Percentiles rank a stretch among this genome's conserved stretches.
phyloP scores from a whole-genome alignment of 2,329 filamentous ascomycete species.

The Microsporum canis region DNA sequence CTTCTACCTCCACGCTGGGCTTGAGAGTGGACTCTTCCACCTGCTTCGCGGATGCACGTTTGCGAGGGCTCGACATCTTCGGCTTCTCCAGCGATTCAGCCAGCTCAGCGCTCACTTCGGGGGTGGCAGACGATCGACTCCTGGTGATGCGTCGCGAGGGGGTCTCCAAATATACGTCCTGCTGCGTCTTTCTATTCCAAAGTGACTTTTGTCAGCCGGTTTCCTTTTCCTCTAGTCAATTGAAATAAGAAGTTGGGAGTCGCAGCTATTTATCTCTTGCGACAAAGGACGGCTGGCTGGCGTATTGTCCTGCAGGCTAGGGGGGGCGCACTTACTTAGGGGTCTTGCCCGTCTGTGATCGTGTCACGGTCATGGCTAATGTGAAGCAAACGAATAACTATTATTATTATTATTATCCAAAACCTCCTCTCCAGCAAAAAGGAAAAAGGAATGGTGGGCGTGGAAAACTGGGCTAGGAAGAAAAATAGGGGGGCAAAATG shows the following conservation, averaged over 20 bases:
- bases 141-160: constrained; percentile 36
- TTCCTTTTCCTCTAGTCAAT: neutral
- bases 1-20: constrained; percentile 5
- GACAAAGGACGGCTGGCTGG: neutral
- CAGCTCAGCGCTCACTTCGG: constrained; percentile 20
- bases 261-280: neutral
- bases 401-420: neutral
- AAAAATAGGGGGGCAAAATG: neutral
- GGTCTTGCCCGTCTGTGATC: constrained; percentile 42
- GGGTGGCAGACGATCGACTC: constrained; percentile 28
- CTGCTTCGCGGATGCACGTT: constrained; percentile 11
- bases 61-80: constrained; percentile 11
- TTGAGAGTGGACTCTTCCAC: constrained; percentile 3
- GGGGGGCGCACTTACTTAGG: constrained; percentile 34
- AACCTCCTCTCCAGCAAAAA: neutral
- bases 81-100: constrained; percentile 11
- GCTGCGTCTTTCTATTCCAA: constrained; percentile 38
- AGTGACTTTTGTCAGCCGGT: neutral
- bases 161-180: constrained; percentile 43
- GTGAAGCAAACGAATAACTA: neutral
- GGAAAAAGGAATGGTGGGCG: neutral
- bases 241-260: neutral
- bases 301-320: neutral
- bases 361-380: constrained; percentile 35
- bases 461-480: too few species aligned